Evolutionary conservation across 2,329 filamentous ascomycete species (phyloP).

Genomic region (Albophoma yamanashiensis): DNA sequence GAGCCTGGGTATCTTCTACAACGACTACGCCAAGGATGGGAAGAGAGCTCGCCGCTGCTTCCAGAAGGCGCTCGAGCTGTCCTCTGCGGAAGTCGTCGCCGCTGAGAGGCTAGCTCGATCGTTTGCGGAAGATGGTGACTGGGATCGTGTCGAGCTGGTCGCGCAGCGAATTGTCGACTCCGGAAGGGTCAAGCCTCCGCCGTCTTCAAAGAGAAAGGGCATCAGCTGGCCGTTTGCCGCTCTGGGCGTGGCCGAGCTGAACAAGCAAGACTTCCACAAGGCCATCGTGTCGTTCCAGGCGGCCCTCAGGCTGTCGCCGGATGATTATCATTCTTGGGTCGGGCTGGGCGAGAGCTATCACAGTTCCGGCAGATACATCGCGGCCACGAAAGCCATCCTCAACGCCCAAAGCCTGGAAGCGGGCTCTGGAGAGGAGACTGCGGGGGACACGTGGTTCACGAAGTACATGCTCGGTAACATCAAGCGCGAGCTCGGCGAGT

Average conservation of each 20-base stretch:
- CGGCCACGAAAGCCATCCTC: slow-evolving; percentile 83
- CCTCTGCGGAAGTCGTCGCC: slow-evolving; percentile 72
- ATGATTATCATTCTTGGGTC: slow-evolving; percentile 92
- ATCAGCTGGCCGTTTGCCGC: slow-evolving; percentile 96
- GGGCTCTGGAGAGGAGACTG: slow-evolving; percentile 34
- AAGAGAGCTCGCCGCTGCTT: slow-evolving; percentile 85
- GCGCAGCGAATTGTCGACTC: slow-evolving; percentile 87
- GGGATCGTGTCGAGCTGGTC: slow-evolving; percentile 92
- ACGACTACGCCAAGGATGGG: slow-evolving; percentile 81
- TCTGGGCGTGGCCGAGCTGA: slow-evolving; percentile 86
- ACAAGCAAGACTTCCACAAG: slow-evolving; percentile 81
- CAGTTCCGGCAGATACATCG: slow-evolving; percentile 83
- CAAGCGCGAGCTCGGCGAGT: slow-evolving; percentile 83
- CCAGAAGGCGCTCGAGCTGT: slow-evolving; percentile 91
- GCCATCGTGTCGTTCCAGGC: slow-evolving; percentile 89
- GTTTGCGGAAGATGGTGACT: slow-evolving; percentile 85
- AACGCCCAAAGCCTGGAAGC: slow-evolving; percentile 71
- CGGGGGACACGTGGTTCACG: slow-evolving; percentile 80
- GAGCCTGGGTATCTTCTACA: slow-evolving; percentile 80
- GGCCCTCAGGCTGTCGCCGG: slow-evolving; percentile 70
- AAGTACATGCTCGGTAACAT: slow-evolving; percentile 96
- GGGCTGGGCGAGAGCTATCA: slow-evolving; percentile 97
- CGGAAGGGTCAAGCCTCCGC: slow-evolving; percentile 81
- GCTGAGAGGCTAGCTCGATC: slow-evolving; percentile 77
- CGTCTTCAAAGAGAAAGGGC: slow-evolving; percentile 85